Evolutionary conservation across 2,329 filamentous ascomycete species (phyloP), one percentile per base, ranked within the genome.

Genomic region (Chaetomiaceae sp.): DNA sequence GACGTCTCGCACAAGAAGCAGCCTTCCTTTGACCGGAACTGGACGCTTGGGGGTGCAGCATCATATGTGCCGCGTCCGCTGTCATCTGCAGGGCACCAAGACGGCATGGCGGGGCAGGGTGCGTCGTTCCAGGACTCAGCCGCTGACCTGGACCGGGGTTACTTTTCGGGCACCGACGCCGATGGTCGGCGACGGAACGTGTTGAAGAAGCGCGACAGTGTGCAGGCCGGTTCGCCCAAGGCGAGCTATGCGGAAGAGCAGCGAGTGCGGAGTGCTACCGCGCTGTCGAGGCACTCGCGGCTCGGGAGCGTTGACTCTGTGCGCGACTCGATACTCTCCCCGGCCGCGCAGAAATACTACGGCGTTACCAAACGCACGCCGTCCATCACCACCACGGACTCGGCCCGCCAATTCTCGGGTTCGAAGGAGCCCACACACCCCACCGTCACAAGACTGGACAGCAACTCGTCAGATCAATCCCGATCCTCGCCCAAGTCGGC

Each of bases 111-210:
- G 19, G 63, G 63, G 19, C 69, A 71, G 2, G 70, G 70, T 14
- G 60, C 67, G 7, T 66, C 71, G 12, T 60, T 70, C 13, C 73
- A 73, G 55, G 76, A 80, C 53, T 73, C 73, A 8, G 70, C 71
- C 14, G 68, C 73, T 20, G 87, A 95, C 54, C 68, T 89, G 14
- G 93, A 97, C 62, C 81, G 89, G 31, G 92, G 91, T 20, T 97
- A 97, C 67, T 96, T 96, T 64, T 96, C 92, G 7, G 89, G 91
- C 3, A 87, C 86, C 14, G 92, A 97, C 62, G 75, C 83, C 10
- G 90, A 96, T 56, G 80, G 80, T 38, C 82, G 86, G 51, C 83
- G 81, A 60, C 81, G 87, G 40, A 95, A 89, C 64, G 75, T 93
- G 41, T 73, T 96, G 57, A 89, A 88, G 67, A 95, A 93, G 70